phyloP scores from a whole-genome alignment of 2,329 filamentous ascomycete genomes.

The Xylariaceae sp. region DNA sequence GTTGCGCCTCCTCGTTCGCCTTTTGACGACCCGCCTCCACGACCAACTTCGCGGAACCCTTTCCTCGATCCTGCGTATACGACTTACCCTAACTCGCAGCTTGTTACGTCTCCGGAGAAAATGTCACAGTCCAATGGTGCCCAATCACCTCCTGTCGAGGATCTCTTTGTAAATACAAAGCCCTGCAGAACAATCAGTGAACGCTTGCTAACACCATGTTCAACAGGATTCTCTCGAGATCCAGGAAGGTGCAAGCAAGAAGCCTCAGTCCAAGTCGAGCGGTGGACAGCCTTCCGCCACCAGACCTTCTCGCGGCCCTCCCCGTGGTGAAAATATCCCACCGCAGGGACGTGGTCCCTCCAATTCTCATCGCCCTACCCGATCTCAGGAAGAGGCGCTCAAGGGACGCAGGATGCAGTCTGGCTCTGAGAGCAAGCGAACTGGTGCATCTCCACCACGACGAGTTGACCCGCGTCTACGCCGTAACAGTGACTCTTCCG shows the following conservation, averaged over 20 bases:
- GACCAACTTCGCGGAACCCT: constrained; percentile 67
- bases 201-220: constrained; percentile 29
- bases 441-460: constrained; percentile 36
- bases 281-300: constrained; percentile 33
- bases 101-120: constrained; percentile 40
- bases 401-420: constrained; percentile 43
- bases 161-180: constrained; percentile 63
- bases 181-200: neutral
- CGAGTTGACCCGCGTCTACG: constrained; percentile 49
- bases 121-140: constrained; percentile 47
- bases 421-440: constrained; percentile 32
- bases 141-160: constrained; percentile 54
- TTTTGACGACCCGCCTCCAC: constrained; percentile 54
- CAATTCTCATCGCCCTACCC: constrained; percentile 54
- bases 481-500: constrained; percentile 75
- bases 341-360: constrained; percentile 43
- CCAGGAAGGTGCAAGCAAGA: constrained; percentile 46
- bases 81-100: constrained; percentile 19
- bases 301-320: constrained; percentile 38
- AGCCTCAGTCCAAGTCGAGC: constrained; percentile 28
- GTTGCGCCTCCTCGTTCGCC: constrained; percentile 46
- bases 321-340: constrained; percentile 44
- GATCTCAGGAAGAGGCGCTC: constrained; percentile 62
- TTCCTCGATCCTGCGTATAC: constrained; percentile 55
- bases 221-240: constrained; percentile 65